Percentiles rank a stretch among this genome's conserved stretches.
These are phyloP conservation scores for Solanum tarapatanum DNA, from an alignment of 257 asterid genomes.

Conservation along the genomic window DNA sequence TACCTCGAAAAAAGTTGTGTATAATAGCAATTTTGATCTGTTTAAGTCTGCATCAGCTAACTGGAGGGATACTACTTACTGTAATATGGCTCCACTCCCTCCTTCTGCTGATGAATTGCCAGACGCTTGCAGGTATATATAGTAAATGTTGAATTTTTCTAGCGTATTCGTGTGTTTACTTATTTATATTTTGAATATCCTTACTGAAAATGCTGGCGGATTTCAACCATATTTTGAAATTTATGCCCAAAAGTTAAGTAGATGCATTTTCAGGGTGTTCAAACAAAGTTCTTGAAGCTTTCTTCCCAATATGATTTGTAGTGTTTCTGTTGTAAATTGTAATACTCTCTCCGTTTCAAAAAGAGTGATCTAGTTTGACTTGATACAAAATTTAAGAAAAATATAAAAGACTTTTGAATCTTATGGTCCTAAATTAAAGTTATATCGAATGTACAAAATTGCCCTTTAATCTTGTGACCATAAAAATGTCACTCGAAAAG, in stretches of 20 bases:
- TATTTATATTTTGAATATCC: neutral
- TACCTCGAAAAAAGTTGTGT: neutral
- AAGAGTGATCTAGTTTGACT: no score
- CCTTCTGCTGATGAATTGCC: slow-evolving; percentile 1
- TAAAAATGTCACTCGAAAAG: fast-evolving
- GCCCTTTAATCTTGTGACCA: no score
- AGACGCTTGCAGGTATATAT: neutral
- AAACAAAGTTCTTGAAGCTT: neutral
- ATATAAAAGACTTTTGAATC: no score
- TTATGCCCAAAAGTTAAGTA: neutral
- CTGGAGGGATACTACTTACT: slow-evolving; percentile 6
- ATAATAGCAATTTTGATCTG: neutral
- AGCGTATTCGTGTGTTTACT: neutral
- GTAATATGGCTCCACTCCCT: neutral
- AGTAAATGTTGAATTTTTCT: neutral
- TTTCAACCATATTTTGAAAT: neutral
- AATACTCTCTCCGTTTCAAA: no score
- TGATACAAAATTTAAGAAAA: no score
- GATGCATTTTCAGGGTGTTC: neutral
- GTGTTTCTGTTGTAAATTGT: neutral
- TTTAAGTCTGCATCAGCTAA: slow-evolving; percentile 1
- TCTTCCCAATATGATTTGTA: neutral
- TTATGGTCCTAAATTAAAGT: no score
- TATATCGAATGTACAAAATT: no score
- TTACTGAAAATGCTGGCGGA: neutral